Base-by-base conservation (phyloP, 768 basidiomycete genomes). In the Termitomyces sp. region DNA sequence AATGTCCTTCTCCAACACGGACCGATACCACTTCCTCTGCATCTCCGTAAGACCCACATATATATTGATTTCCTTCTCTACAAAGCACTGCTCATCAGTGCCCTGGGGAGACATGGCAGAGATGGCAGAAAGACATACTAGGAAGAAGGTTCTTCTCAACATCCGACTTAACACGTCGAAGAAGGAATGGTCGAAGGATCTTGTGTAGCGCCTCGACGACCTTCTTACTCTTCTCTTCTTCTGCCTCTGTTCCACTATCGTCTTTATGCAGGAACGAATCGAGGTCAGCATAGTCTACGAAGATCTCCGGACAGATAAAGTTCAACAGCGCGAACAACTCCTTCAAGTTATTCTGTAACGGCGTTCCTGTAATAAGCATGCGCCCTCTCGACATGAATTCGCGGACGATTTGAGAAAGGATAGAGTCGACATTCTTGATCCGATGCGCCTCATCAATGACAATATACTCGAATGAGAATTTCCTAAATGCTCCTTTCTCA, bases 361-460 rank as follows among this genome's bases (percentile, higher is more conserved):
- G 96, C 5, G 96, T 99, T 17, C 96, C 97, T 2, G 96, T 99
- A 67, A 99, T 98, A 57, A 99, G 82, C 59, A 99, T 76, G 46
- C 97, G 81, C 0, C 94, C 96, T 36, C 96, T 85, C 47, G 91
- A 92, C 68, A 85, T 83, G 76, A 98, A 98, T 3, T 90, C 79
- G 53, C 96, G 86, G 52, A 98, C 94, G 69, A 99, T 98, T 75
- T 97, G 94, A 15, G 89, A 88, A 15, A 99, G 83, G 68, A 98
- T 89, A 12, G 94, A 96, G 72, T 98, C 94, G 66, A 96, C 95
- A 72, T 98, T 98, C 79, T 98, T 98, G 83, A 99, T 99, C 29
- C 97, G 90, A 70, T 99, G 96, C 0, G 96, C 96, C 76, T 99
- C 96, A 76, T 99, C 96, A 69, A 99, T 98, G 65, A 91, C 86